Conservation (phyloP, 306 rosid genomes). For the Lablab purpureus region DNA sequence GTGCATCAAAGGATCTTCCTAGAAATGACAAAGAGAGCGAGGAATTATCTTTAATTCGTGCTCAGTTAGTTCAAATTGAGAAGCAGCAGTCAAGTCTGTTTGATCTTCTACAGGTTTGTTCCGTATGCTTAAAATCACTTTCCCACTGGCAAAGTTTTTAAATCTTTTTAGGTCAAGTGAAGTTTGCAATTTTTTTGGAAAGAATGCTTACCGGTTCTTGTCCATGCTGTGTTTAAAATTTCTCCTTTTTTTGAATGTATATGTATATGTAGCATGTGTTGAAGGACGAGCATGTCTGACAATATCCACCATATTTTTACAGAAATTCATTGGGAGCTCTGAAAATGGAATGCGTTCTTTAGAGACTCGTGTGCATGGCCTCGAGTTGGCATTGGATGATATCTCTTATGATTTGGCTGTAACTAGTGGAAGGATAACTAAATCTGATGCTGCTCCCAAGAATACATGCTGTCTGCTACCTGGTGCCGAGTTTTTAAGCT, state of each 20-base stretch:
- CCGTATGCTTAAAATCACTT: slow-evolving; percentile 28
- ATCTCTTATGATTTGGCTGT: slow-evolving; percentile 83
- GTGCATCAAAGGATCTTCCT: slow-evolving; percentile 52
- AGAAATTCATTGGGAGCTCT: slow-evolving; percentile 89
- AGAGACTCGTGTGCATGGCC: slow-evolving; percentile 85
- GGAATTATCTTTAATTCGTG: slow-evolving; percentile 71
- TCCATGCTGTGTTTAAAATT: background rate
- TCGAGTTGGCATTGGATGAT: slow-evolving; percentile 81
- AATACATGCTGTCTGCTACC: slow-evolving; percentile 71
- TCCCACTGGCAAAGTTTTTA: background rate
- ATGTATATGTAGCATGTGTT: background rate
- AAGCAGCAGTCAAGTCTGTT: slow-evolving; percentile 77
- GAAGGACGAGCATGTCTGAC: slow-evolving; percentile 8
- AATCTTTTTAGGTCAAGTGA: slow-evolving; percentile 4
- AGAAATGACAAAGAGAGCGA: slow-evolving; percentile 63
- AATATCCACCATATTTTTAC: slow-evolving; percentile 15
- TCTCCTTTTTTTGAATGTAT: background rate
- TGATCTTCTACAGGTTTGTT: slow-evolving; percentile 86
- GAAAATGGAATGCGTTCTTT: slow-evolving; percentile 78
- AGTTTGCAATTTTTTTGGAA: background rate
- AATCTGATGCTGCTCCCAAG: slow-evolving; percentile 50
- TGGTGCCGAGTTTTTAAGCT: slow-evolving; percentile 76
- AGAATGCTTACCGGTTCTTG: background rate
- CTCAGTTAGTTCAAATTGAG: slow-evolving; percentile 80
- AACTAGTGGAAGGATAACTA: slow-evolving; percentile 79